Conservation (phyloP, 768 basidiomycete genomes). For the Crucibulum laeve region DNA sequence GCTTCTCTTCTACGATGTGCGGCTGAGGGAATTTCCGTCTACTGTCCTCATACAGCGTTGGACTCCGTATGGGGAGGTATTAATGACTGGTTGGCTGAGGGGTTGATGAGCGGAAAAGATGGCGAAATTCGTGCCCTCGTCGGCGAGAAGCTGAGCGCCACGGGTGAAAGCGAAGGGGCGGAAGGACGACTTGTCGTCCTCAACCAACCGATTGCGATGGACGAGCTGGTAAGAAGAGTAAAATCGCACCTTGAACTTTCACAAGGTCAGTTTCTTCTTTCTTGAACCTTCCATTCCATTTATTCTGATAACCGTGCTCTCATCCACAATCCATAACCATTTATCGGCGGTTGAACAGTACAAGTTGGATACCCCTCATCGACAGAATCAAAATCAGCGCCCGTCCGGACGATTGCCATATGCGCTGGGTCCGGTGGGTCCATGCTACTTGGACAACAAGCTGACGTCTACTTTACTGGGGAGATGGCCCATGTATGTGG, state of each 20-base stretch:
- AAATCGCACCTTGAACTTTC: conserved; percentile 57
- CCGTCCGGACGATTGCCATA: conserved; percentile 68
- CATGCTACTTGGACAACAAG: conserved; percentile 63
- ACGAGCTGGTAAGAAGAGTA: conserved; percentile 60
- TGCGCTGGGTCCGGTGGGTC: conserved; percentile 90
- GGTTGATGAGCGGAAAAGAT: conserved; percentile 34
- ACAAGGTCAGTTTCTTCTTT: conserved; percentile 23
- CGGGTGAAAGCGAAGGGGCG: conserved; percentile 43
- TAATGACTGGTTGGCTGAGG: conserved; percentile 83
- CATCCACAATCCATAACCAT: conserved; percentile 6
- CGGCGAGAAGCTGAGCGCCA: conserved; percentile 33
- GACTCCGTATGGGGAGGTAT: conserved; percentile 83
- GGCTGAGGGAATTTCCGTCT: conserved; percentile 80
- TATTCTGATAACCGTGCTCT: conserved; percentile 13
- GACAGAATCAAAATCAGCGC: conserved; percentile 20
- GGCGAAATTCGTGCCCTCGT: conserved; percentile 32
- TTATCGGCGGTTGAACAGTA: conserved; percentile 32
- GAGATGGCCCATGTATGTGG: conserved; percentile 82
- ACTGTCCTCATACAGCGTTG: conserved; percentile 83
- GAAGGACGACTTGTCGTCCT: conserved; percentile 69
- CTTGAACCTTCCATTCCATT: conserved; percentile 11
- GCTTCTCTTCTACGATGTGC: conserved; percentile 75
- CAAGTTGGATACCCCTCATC: conserved; percentile 55
- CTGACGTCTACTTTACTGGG: conserved; percentile 90
- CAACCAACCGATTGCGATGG: conserved; percentile 49